A percentile compares a stretch with the other conserved stretches of the same genome.
These are phyloP conservation scores for Aspergillus incahuasiensis DNA, from an alignment of 495 filamentous ascomycete genomes.

Conservation along the genomic window DNA sequence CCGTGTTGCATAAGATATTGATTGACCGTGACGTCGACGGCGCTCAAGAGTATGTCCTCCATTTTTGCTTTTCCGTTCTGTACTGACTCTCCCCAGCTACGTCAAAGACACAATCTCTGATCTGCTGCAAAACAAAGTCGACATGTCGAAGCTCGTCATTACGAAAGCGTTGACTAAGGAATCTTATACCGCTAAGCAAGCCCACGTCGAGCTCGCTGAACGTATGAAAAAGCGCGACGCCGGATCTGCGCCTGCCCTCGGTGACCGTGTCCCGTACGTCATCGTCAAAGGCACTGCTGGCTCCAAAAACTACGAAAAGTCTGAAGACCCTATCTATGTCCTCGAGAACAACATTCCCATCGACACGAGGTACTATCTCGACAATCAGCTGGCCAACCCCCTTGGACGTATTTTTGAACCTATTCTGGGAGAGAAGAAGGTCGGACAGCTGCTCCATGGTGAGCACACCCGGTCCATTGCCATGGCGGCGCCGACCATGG, in stretches of 20 bases:
- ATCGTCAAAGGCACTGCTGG: conserved; percentile 88
- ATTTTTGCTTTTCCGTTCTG: conserved; percentile 4
- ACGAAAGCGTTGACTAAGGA: conserved; percentile 90
- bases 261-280: conserved; percentile 96
- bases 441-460: conserved; percentile 73
- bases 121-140: conserved; percentile 92
- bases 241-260: conserved; percentile 88
- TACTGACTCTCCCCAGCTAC: conserved; percentile 55
- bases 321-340: conserved; percentile 94
- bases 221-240: conserved; percentile 95
- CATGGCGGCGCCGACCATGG: conserved; percentile 81
- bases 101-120: conserved; percentile 96
- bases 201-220: conserved; percentile 88
- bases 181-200: conserved; percentile 83
- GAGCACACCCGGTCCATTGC: conserved; percentile 91
- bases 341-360: conserved; percentile 97
- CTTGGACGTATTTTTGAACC: conserved; percentile 95
- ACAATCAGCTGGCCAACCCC: conserved; percentile 95
- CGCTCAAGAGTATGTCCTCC: conserved; percentile 77
- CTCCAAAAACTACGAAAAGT: conserved; percentile 93
- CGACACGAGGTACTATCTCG: conserved; percentile 98
- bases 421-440: conserved; percentile 88
- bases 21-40: conserved; percentile 86
- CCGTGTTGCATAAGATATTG: conserved; percentile 88
- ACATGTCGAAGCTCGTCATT: conserved; percentile 99